Evolutionary conservation across 2,329 filamentous ascomycete species (phyloP).

Genomic region (Fusarium metavorans): DNA sequence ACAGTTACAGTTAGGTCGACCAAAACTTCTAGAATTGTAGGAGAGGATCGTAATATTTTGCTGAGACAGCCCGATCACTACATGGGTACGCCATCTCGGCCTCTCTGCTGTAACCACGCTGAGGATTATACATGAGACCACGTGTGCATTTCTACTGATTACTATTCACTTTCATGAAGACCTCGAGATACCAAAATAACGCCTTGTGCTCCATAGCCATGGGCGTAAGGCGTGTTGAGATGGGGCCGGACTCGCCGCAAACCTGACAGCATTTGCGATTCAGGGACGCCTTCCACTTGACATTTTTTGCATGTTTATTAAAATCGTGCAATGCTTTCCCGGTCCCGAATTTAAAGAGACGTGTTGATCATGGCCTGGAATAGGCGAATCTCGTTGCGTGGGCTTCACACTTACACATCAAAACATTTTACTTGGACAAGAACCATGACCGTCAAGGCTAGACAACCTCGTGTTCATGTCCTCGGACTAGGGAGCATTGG

Average conservation of each 20-base stretch:
- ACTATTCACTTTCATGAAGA: background rate
- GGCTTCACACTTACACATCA: background rate
- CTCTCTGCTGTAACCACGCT: too few relatives aligned
- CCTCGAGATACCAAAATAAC: background rate
- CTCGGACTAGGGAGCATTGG: background rate
- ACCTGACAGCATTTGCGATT: background rate
- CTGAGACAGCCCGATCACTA: too few relatives aligned
- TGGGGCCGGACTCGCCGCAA: background rate
- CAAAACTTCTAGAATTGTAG: background rate
- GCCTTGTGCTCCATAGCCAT: background rate
- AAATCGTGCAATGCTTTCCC: background rate
- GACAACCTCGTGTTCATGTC: background rate
- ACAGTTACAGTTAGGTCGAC: too few relatives aligned
- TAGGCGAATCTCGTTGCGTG: background rate
- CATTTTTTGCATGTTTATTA: background rate
- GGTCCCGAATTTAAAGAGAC: background rate
- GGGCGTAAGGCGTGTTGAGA: background rate
- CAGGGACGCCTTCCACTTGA: background rate
- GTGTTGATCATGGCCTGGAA: background rate
- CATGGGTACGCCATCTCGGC: too few relatives aligned
- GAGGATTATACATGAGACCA: background rate
- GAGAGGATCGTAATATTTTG: background rate
- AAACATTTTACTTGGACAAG: background rate
- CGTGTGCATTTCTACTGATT: too few relatives aligned
- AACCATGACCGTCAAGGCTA: background rate